Percentiles rank a stretch among this genome's conserved stretches.
These are phyloP conservation scores for Emiliania huxleyi DNA, from an alignment of 78 protist genomes.

Conservation along the genomic window DNA sequence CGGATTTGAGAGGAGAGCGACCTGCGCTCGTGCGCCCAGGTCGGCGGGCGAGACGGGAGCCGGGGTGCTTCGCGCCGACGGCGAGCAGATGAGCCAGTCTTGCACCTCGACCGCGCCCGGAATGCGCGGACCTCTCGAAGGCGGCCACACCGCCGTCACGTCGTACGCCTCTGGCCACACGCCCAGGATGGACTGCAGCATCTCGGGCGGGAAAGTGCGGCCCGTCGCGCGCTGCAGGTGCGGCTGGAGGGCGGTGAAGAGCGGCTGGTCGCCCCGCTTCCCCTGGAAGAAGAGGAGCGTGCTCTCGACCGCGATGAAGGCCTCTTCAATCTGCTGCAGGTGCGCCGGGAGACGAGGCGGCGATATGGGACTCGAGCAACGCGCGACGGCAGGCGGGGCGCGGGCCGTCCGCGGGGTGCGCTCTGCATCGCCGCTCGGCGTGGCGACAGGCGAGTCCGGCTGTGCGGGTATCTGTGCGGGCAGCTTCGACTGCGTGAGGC, in stretches of 20 bases:
- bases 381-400: too few relatives aligned
- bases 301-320: neutral
- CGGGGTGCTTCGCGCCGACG: too few relatives aligned
- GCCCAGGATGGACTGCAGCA: neutral
- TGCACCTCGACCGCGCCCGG: neutral
- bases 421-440: too few relatives aligned
- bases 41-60: neutral
- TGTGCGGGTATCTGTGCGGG: too few relatives aligned
- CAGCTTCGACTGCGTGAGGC: too few relatives aligned
- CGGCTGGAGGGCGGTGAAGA: neutral
- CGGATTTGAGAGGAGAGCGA: too few relatives aligned
- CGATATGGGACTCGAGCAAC: too few relatives aligned
- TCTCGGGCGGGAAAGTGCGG: neutral
- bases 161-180: neutral
- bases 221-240: neutral
- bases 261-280: neutral
- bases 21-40: too few relatives aligned
- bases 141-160: neutral
- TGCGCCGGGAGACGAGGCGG: neutral
- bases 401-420: too few relatives aligned
- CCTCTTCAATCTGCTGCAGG: neutral
- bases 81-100: neutral
- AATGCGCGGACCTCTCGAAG: neutral
- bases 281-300: neutral
- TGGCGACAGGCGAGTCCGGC: too few relatives aligned